These are phyloP conservation scores for Trametes sp. DNA, from an alignment of 1,284 basidiomycete species.

Conservation along the genomic window DNA sequence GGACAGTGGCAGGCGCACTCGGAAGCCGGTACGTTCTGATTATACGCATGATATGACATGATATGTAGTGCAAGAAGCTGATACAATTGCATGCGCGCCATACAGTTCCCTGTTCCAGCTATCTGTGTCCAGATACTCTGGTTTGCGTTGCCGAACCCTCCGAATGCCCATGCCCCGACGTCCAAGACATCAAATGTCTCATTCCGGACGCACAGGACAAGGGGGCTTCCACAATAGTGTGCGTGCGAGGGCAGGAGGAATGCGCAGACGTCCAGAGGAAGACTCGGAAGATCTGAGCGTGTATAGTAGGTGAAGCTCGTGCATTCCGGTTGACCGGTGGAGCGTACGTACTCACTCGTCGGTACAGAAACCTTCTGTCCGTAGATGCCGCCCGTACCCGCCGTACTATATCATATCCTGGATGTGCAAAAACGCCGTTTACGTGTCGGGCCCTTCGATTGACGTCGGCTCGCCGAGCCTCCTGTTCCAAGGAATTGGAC, in stretches of 20 bases:
- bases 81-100: not conserved
- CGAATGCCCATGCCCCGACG: slow-evolving; percentile 53
- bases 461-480: not conserved
- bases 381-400: not conserved
- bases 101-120: slow-evolving; percentile 47
- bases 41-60: too few species aligned
- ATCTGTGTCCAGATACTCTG: slow-evolving; percentile 51
- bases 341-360: not conserved
- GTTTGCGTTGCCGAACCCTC: slow-evolving; percentile 48
- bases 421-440: not conserved
- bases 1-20: slow-evolving; percentile 66
- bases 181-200: slow-evolving; percentile 52
- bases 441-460: not conserved
- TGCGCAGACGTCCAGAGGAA: slow-evolving; percentile 47
- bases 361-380: not conserved
- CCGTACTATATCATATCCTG: not conserved
- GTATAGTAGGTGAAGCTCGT: slow-evolving; percentile 34
- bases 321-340: too few species aligned
- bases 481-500: not conserved
- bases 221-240: slow-evolving; percentile 47
- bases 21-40: slow-evolving; percentile 46
- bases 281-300: slow-evolving; percentile 38
- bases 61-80: not conserved
- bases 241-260: slow-evolving; percentile 47
- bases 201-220: slow-evolving; percentile 47